Evolutionary conservation across 139 green algal species (phyloP).

Genomic region (Gonium pectorale): DNA sequence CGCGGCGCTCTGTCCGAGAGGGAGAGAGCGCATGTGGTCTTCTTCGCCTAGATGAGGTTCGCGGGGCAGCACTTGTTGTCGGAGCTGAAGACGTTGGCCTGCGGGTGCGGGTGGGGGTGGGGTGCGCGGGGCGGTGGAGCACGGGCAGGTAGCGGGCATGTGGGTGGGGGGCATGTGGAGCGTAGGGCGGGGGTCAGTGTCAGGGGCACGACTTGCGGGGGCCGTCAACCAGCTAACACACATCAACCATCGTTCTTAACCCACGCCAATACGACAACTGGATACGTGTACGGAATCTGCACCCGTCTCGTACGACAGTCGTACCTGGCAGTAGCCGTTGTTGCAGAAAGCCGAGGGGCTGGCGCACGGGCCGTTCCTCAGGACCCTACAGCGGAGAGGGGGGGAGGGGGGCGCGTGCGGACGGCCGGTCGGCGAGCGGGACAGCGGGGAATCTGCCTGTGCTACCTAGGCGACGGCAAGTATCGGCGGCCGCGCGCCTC

Average conservation of each 20-base stretch:
- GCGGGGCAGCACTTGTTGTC: slow-evolving; percentile 23
- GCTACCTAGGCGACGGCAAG: not conserved
- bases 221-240: not conserved
- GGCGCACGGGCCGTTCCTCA: not conserved
- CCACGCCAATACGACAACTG: too few species aligned
- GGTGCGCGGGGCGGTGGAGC: not conserved
- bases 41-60: not conserved
- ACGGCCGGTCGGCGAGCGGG: too few species aligned
- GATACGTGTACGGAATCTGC: too few species aligned
- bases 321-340: not conserved
- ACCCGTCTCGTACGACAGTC: not conserved
- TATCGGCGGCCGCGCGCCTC: not conserved
- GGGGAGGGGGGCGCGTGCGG: not conserved
- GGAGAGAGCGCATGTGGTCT: too few species aligned
- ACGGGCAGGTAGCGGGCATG: not conserved
- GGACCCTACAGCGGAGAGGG: not conserved
- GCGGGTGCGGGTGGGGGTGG: not conserved
- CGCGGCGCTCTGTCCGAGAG: too few species aligned
- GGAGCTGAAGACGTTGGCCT: not conserved
- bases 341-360: not conserved
- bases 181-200: not conserved
- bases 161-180: not conserved
- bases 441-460: too few species aligned
- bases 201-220: not conserved
- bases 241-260: too few species aligned